Conservation (phyloP, 805 yeast species). For the Blastobotrys americana region DNA sequence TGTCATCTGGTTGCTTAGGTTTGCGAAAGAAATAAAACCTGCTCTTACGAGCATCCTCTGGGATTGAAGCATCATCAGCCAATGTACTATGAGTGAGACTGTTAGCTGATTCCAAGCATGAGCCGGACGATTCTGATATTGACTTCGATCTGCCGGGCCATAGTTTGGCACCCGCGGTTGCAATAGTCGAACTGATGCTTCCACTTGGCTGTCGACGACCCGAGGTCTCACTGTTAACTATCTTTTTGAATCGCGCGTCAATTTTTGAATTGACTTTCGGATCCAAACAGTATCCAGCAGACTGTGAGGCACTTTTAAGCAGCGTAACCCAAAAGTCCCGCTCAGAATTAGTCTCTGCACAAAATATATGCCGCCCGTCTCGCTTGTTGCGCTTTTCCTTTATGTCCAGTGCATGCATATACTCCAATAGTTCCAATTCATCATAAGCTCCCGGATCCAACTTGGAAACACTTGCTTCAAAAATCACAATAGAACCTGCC, state of each 20-base stretch:
- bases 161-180: not conserved
- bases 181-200: not conserved
- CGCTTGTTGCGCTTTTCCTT: slow-evolving; percentile 31
- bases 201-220: not conserved
- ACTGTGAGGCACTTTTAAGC: slow-evolving; percentile 26
- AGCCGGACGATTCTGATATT: not conserved
- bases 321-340: slow-evolving; percentile 64
- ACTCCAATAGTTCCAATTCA: slow-evolving; percentile 34
- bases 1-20: slow-evolving; percentile 1
- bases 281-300: slow-evolving; percentile 3
- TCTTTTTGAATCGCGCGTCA: not conserved
- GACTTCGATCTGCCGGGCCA: not conserved
- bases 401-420: slow-evolving; percentile 51
- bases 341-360: slow-evolving; percentile 74
- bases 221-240: not conserved
- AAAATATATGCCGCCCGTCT: slow-evolving; percentile 44
- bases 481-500: slow-evolving; percentile 45
- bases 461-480: slow-evolving; percentile 38
- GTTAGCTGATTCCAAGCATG: slow-evolving; percentile 14
- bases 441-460: slow-evolving; percentile 35
- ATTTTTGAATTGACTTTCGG: too few species aligned
- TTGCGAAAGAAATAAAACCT: not conserved
- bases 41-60: not conserved
- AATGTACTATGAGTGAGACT: not conserved
- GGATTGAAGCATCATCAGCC: not conserved